These are phyloP conservation scores for Amylocarpus encephaloides DNA, from an alignment of 2,329 filamentous ascomycete genomes.

Conservation along the genomic window DNA sequence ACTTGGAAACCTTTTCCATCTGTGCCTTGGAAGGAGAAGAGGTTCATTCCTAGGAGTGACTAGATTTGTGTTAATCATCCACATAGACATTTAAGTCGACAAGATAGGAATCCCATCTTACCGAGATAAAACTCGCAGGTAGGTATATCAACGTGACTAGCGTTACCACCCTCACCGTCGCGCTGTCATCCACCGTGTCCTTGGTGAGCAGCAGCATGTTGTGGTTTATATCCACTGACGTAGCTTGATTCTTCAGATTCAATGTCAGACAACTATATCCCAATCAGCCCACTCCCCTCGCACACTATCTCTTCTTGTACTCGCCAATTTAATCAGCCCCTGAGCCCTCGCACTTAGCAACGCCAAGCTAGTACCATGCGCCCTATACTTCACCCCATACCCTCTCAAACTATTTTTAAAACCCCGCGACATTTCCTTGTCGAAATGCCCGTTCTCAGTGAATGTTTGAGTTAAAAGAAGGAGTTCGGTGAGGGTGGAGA, in stretches of 20 bases:
- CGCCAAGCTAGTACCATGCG: not conserved
- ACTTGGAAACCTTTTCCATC: conserved; percentile 19
- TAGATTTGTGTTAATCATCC: not conserved
- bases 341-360: not conserved
- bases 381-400: not conserved
- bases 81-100: too few species aligned
- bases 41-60: conserved; percentile 31
- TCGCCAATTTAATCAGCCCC: not conserved
- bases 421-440: not conserved
- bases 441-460: not conserved
- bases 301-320: too few species aligned
- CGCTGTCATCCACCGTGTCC: conserved; percentile 27
- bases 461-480: not conserved
- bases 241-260: conserved; percentile 12
- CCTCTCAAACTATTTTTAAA: not conserved
- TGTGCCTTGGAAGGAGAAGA: conserved; percentile 26
- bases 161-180: conserved; percentile 28
- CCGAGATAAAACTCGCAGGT: conserved; percentile 28
- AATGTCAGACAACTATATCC: conserved; percentile 7
- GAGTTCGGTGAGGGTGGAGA: not conserved
- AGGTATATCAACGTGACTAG: conserved; percentile 31
- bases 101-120: too few species aligned
- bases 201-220: conserved; percentile 24
- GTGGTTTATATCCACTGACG: conserved; percentile 8
- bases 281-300: too few species aligned